These are phyloP conservation scores for Aegilops umbellulata DNA, from an alignment of 176 grass and related monocot species.

Conservation along the genomic window DNA sequence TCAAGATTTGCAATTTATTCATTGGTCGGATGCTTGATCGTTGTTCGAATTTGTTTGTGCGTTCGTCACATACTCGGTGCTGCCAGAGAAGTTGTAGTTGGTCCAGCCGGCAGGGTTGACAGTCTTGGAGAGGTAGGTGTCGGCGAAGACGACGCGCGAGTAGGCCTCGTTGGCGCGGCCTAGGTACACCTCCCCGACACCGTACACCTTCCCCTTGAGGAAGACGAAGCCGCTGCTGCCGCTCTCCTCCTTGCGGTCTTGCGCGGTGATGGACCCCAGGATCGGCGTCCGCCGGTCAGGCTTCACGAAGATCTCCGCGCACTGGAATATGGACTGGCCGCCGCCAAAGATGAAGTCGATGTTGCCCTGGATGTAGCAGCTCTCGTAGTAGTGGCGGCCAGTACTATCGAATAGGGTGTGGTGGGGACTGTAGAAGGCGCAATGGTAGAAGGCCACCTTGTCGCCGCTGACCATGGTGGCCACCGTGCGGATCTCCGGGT, in stretches of 20 bases:
- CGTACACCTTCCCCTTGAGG: conserved; percentile 88
- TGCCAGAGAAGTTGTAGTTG: conserved; percentile 47
- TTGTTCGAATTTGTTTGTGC: neutral
- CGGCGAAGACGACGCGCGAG: conserved; percentile 68
- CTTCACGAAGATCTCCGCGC: conserved; percentile 86
- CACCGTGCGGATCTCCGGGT: conserved; percentile 51
- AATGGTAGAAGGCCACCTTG: conserved; percentile 93
- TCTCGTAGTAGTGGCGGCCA: conserved; percentile 91
- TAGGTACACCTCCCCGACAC: conserved; percentile 65
- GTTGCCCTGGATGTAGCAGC: conserved; percentile 96
- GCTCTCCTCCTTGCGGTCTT: conserved; percentile 53
- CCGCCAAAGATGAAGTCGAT: conserved; percentile 96
- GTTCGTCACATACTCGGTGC: conserved; percentile 41
- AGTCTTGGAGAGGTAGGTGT: conserved; percentile 75
- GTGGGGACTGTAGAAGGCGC: conserved; percentile 82
- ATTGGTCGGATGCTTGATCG: neutral
- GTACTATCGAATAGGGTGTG: conserved; percentile 78
- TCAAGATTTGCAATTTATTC: neutral
- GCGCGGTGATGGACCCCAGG: conserved; percentile 69
- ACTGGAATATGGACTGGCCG: conserved; percentile 89
- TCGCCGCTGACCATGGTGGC: conserved; percentile 71
- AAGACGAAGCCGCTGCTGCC: conserved; percentile 73
- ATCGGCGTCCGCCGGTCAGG: conserved; percentile 68
- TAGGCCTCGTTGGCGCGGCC: conserved; percentile 58
- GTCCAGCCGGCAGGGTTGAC: conserved; percentile 58